Evolutionary conservation across 1,284 basidiomycete genomes (phyloP).

Genomic region (Rhizoctonia solani): DNA sequence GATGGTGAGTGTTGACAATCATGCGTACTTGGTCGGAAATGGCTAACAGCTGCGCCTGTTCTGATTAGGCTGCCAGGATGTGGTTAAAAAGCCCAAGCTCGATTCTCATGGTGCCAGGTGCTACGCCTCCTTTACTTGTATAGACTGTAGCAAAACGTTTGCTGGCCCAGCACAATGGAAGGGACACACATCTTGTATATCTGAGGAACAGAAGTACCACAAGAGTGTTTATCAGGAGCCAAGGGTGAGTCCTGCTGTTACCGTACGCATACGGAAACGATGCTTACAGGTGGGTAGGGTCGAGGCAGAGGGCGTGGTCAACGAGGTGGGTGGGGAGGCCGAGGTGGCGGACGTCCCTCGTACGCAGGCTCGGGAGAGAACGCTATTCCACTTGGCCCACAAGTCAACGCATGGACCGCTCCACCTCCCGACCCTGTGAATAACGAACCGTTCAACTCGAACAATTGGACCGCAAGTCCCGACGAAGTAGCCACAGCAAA

Average conservation of each 20-base stretch:
- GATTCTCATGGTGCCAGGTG: constrained; percentile 63
- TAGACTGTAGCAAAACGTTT: constrained; percentile 86
- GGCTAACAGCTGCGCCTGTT: constrained; percentile 35
- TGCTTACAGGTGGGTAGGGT: neutral
- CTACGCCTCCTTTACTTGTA: constrained; percentile 74
- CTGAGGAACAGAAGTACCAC: constrained; percentile 91
- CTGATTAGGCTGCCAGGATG: constrained; percentile 73
- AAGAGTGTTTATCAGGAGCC: constrained; percentile 81
- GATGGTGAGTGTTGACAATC: constrained; percentile 48
- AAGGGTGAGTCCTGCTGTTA: constrained; percentile 53
- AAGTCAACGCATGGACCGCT: constrained; percentile 21
- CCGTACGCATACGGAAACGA: neutral
- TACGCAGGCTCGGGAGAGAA: constrained; percentile 33
- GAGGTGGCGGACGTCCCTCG: constrained; percentile 34
- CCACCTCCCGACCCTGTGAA: constrained; percentile 26
- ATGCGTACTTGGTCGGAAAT: neutral
- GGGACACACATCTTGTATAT: constrained; percentile 79
- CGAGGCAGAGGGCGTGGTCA: constrained; percentile 4
- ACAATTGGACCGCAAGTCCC: constrained; percentile 36
- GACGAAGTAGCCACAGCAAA: constrained; percentile 44
- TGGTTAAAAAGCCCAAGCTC: constrained; percentile 90
- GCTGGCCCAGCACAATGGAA: constrained; percentile 75
- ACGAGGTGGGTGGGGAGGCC: constrained; percentile 17
- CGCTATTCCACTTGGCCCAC: constrained; percentile 29
- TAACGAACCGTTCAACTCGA: constrained; percentile 34